These are phyloP conservation scores for Suhomyces vadensis DNA, from an alignment of 805 yeast species.

Conservation along the genomic window DNA sequence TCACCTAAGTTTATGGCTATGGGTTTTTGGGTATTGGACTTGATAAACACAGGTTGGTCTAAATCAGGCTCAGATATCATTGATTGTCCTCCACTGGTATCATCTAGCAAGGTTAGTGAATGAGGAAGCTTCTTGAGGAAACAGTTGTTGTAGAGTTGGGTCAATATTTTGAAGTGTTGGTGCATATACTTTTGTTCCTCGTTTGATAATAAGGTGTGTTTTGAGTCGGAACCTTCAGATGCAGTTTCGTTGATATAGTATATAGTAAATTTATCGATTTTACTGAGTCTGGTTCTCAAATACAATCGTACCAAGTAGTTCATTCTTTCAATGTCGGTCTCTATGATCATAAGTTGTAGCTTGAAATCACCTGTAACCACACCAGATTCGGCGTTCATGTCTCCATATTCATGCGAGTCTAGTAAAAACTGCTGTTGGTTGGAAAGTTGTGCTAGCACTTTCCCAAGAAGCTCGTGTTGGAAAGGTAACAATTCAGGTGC, in stretches of 20 bases:
- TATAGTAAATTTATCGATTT: conserved; percentile 70
- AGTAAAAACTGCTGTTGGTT: conserved; percentile 71
- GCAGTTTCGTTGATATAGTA: conserved; percentile 48
- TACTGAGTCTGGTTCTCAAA: conserved; percentile 71
- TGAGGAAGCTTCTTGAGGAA: conserved; percentile 70
- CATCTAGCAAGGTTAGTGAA: conserved; percentile 72
- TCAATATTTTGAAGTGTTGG: conserved; percentile 60
- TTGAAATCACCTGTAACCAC: conserved; percentile 43
- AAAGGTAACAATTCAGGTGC: conserved; percentile 86
- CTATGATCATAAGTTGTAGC: conserved; percentile 78
- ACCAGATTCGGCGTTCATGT: conserved; percentile 45
- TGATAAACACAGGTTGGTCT: conserved; percentile 74
- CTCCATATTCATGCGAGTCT: conserved; percentile 75
- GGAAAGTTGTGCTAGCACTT: conserved; percentile 60
- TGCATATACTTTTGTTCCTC: conserved; percentile 69
- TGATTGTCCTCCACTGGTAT: conserved; percentile 53
- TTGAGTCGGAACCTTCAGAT: conserved; percentile 10
- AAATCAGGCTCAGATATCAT: conserved; percentile 84
- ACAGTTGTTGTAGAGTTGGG: conserved; percentile 64
- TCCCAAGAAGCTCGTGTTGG: conserved; percentile 57
- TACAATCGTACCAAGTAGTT: conserved; percentile 81
- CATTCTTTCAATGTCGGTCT: conserved; percentile 86
- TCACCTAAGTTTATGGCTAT: conserved; percentile 28
- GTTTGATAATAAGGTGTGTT: conserved; percentile 17
- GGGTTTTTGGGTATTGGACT: conserved; percentile 23